Evolutionary conservation across 495 filamentous ascomycete species (phyloP), one percentile per base, ranked within the genome.

Genomic region (Apodospora peruviana): DNA sequence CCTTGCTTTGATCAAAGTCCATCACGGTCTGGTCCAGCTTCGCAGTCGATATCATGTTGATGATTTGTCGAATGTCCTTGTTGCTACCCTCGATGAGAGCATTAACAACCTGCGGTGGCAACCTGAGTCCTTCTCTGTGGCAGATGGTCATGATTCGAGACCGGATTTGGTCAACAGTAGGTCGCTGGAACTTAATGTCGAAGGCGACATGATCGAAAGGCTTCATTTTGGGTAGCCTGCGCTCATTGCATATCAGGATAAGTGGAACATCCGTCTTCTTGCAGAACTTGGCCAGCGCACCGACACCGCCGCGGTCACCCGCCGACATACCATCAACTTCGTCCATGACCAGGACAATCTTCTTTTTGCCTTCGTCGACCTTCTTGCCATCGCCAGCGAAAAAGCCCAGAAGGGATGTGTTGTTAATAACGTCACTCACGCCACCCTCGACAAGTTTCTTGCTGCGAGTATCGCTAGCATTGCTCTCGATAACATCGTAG

Each of bases 281-380:
- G 70, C 91, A 96, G 37, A 96, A 81, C 40, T 90, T 84, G 41
- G 93, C 91, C 32, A 99, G 75, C 25, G 94, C 91, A 18, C 91
- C 93, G 35, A 99, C 94, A 61, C 93, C 93, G 54, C 93, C 93
- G 37, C 93, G 83, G 64, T 99, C 93, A 57, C 93, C 93, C 36
- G 90, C 90, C 40, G 91, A 96, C 93, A 99, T 99, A 27, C 93
- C 93, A 60, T 99, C 93, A 5, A 99, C 93, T 66, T 99, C 93
- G 57, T 99, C 93, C 94, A 99, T 96, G 71, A 99, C 86, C 11
- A 99, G 72, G 8, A 96, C 88, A 21, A 96, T 79, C 50, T 95
- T 95, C 71, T 91, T 91, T 68, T 91, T 97, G 18, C 73, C 75
- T 23, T 71, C 70, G 45, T 96, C 83, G 4, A 95, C 83, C 48